Evolutionary conservation across 306 rosid species (phyloP).

Genomic region (Benincasa hispida): DNA sequence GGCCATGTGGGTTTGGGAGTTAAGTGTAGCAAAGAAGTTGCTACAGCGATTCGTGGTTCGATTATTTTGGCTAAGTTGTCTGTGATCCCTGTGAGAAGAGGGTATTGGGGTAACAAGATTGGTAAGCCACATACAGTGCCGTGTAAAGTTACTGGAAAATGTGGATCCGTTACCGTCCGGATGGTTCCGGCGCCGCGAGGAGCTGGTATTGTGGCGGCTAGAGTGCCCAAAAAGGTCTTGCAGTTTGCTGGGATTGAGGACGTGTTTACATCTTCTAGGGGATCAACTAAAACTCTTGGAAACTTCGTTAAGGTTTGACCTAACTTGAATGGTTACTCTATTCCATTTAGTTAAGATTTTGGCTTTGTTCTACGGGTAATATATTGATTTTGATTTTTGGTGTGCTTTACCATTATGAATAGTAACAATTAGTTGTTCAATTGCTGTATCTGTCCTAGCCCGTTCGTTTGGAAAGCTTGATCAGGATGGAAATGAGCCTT

Average conservation of each 20-base stretch:
- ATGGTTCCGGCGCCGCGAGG: background rate
- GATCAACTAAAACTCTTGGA: background rate
- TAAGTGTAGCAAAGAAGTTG: background rate
- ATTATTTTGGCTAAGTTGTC: background rate
- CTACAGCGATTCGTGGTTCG: background rate
- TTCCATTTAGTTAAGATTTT: background rate
- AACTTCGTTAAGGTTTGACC: background rate
- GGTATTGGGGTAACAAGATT: background rate
- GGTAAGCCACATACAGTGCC: background rate
- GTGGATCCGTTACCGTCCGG: background rate
- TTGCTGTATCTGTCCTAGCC: too few species aligned
- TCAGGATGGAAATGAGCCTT: background rate
- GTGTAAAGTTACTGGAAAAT: background rate
- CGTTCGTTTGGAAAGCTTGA: too few species aligned
- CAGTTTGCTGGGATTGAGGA: background rate
- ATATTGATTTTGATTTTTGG: background rate
- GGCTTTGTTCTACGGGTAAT: background rate
- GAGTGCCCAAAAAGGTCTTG: background rate
- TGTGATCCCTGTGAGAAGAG: background rate
- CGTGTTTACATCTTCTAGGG: background rate
- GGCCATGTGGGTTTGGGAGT: background rate
- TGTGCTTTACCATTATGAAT: background rate
- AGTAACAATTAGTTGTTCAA: background rate
- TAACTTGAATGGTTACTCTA: background rate
- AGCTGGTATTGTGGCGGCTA: background rate